Percentiles rank a stretch among this genome's conserved stretches.
Evolutionary conservation across 164 flowering plant species (phyloP).

Genomic region (Buxus sempervirens): DNA sequence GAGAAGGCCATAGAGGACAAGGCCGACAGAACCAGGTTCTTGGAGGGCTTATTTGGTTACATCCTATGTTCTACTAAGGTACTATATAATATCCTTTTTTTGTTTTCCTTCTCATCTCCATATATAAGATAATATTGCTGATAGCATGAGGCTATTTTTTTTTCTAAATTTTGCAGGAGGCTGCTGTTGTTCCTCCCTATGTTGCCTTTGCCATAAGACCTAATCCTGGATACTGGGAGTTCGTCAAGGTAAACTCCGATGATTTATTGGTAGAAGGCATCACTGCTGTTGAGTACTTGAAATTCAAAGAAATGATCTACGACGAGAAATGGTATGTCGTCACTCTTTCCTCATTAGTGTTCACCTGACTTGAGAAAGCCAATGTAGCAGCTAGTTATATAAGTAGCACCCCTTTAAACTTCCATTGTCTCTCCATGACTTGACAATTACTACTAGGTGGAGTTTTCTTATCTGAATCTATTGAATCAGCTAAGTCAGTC

Average conservation of each 20-base stretch:
- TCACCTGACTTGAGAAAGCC: neutral
- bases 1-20: constrained; percentile 67
- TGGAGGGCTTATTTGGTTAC: constrained; percentile 77
- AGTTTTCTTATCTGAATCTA: too few species aligned
- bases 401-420: neutral
- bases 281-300: constrained; percentile 64
- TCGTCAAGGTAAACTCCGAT: constrained; percentile 64
- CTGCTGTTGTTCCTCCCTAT: constrained; percentile 81
- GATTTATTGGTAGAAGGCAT: constrained; percentile 63
- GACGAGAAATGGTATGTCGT: constrained; percentile 66
- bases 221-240: constrained; percentile 91
- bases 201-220: constrained; percentile 83
- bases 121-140: neutral
- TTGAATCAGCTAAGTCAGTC: too few species aligned
- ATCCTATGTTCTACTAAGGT: constrained; percentile 78
- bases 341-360: neutral
- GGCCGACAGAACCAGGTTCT: constrained; percentile 48
- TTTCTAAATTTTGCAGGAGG: constrained; percentile 55
- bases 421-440: neutral
- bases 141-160: neutral
- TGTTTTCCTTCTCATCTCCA: neutral
- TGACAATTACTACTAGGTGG: too few species aligned
- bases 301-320: constrained; percentile 62
- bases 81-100: neutral
- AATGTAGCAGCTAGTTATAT: too few species aligned